Percentiles rank a stretch among this genome's conserved stretches.
Evolutionary conservation across 495 filamentous ascomycete genomes (phyloP).

Genomic region (Aspergillus conjunctus): DNA sequence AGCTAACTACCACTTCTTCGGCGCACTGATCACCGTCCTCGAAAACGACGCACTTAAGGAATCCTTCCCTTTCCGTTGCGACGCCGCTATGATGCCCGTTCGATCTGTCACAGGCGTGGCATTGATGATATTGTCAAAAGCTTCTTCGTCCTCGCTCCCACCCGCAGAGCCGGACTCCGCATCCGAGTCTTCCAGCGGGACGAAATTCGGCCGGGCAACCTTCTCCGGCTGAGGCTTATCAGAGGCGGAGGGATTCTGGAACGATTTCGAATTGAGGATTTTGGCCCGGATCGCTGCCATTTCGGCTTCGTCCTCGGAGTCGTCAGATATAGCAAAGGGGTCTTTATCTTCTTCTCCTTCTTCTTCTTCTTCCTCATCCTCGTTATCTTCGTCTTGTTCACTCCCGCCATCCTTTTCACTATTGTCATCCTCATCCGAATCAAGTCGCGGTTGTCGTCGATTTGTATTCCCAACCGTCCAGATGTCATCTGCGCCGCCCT

Average conservation of each 20-base stretch:
- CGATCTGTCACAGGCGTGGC: constrained; percentile 84
- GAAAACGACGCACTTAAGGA: constrained; percentile 61
- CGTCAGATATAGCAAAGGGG: constrained; percentile 72
- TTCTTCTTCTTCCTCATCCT: constrained; percentile 52
- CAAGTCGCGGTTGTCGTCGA: constrained; percentile 56
- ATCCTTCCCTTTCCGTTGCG: constrained; percentile 48
- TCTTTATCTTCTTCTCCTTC: constrained; percentile 59
- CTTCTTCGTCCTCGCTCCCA: constrained; percentile 60
- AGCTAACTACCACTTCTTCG: constrained; percentile 54
- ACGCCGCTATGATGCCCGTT: constrained; percentile 67
- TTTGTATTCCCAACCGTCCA: constrained; percentile 91
- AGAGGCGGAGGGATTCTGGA: constrained; percentile 61
- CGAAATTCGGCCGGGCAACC: constrained; percentile 49
- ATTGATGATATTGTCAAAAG: constrained; percentile 88
- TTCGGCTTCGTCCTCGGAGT: constrained; percentile 79
- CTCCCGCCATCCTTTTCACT: constrained; percentile 19
- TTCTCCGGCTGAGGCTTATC: constrained; percentile 58
- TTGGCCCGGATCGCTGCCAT: constrained; percentile 88
- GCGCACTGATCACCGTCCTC: constrained; percentile 60
- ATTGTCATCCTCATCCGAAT: constrained; percentile 48
- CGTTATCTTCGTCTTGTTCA: constrained; percentile 21
- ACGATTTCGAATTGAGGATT: constrained; percentile 83
- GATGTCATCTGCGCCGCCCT: constrained; percentile 61
- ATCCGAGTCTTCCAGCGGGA: constrained; percentile 63
- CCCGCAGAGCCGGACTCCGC: constrained; percentile 70